Base-by-base conservation (phyloP, 2,329 filamentous ascomycete genomes). In the Aquanectria penicillioides region DNA sequence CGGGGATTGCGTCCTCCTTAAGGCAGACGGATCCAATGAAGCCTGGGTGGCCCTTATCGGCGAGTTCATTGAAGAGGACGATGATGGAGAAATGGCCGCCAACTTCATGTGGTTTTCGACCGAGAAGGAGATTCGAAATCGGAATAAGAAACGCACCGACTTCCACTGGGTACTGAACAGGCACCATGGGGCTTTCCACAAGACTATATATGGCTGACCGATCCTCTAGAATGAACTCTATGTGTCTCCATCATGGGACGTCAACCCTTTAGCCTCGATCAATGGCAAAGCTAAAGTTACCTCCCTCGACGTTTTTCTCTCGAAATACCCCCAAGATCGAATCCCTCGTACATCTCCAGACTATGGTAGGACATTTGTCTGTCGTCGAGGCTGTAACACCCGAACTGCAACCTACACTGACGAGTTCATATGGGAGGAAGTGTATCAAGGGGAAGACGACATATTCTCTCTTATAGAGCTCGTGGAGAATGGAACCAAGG, bases 21-120 rank as follows among this genome's bases (percentile, higher is more conserved):
- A 97, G 75, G 92, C 94, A 1, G 92, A 96, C 33, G 93, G 92
- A 4, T 86, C 87, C 34, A 92, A 92, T 64, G 93, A 96, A 69
- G 91, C 93, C 10, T 99, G 95, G 94, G 91, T 96, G 3, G 95
- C 92, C 28, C 88, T 99, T 61, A 90, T 97, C 49, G 90, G 89
- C 69, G 89, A 92, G 37, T 97, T 99, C 66, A 73, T 89, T 33
- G 88, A 94, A 40, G 86, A 89, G 26, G 88, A 91, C 17, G 88
- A 90, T 11, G 73, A 77, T 13, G 76, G 72, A 20, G 75, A 90
- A 37, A 97, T 93, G 81, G 88, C 89, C 22, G 94, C 91, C 53
- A 91, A 90, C 62, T 95, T 99, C 71, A 89, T 97, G 84, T 99
- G 95, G 95, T 97, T 99, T 73, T 93, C 92, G 0, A 93, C 92